Evolutionary conservation across 1,139 yeast species (phyloP).

Genomic region (Candida pseudoviswanathii): DNA sequence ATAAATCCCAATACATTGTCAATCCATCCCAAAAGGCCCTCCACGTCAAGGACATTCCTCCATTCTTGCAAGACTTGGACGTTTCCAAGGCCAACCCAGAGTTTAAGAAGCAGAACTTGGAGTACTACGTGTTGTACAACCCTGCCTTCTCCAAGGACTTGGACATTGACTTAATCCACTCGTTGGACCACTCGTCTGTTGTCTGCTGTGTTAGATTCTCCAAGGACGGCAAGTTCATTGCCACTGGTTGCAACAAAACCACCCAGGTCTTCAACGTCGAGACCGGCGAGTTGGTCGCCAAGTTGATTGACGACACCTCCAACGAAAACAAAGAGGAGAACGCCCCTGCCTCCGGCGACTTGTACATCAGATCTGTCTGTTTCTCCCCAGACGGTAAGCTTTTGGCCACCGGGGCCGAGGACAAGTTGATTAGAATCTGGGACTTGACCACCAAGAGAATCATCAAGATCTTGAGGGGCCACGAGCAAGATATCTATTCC

Average conservation of each 20-base stretch:
- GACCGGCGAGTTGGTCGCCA: slow-evolving; percentile 88
- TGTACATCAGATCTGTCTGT: slow-evolving; percentile 93
- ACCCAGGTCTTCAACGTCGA: slow-evolving; percentile 94
- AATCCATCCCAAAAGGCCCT: slow-evolving; percentile 45
- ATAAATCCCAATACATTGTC: slow-evolving; percentile 46
- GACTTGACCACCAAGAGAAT: slow-evolving; percentile 86
- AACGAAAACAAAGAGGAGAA: slow-evolving; percentile 23
- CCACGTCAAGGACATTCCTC: slow-evolving; percentile 79
- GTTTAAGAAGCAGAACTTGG: slow-evolving; percentile 81
- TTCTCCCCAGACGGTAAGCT: slow-evolving; percentile 96
- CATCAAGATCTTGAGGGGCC: slow-evolving; percentile 87
- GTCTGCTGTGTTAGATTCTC: slow-evolving; percentile 96
- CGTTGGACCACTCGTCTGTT: slow-evolving; percentile 89
- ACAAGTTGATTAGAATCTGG: slow-evolving; percentile 95
- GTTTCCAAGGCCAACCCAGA: slow-evolving; percentile 76
- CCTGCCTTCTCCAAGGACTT: slow-evolving; percentile 71
- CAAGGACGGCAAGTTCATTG: slow-evolving; percentile 88
- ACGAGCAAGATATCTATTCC: slow-evolving; percentile 96
- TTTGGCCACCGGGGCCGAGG: slow-evolving; percentile 98
- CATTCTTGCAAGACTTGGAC: slow-evolving; percentile 81
- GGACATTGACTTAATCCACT: slow-evolving; percentile 87
- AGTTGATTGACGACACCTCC: slow-evolving; percentile 73
- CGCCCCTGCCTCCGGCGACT: slow-evolving; percentile 63
- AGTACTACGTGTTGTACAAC: slow-evolving; percentile 87
- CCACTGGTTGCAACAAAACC: slow-evolving; percentile 96